Percentiles rank a stretch among this genome's conserved stretches.
These are phyloP conservation scores for Aspergillus avenaceus DNA, from an alignment of 495 filamentous ascomycete species.

Conservation along the genomic window DNA sequence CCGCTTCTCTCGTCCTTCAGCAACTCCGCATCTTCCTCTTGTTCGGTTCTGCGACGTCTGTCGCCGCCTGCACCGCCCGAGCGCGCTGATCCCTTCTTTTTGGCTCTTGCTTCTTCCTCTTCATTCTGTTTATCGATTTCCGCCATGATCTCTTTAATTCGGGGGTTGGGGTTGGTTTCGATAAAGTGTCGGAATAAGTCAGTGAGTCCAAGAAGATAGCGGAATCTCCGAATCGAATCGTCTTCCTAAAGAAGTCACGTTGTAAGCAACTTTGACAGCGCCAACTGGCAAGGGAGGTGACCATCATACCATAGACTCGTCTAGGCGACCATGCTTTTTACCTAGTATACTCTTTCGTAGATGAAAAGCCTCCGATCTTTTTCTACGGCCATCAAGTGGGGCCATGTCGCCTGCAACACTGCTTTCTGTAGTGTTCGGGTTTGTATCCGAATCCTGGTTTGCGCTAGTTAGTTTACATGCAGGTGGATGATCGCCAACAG, in stretches of 20 bases:
- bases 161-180: slow-evolving; percentile 90
- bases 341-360: slow-evolving; percentile 86
- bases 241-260: slow-evolving; percentile 63
- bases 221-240: slow-evolving; percentile 91
- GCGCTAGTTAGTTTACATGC: slow-evolving; percentile 6
- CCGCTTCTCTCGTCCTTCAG: slow-evolving; percentile 86
- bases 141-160: slow-evolving; percentile 83
- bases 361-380: slow-evolving; percentile 77
- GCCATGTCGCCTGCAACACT: slow-evolving; percentile 71
- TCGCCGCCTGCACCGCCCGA: slow-evolving; percentile 81
- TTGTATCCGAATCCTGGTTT: slow-evolving; percentile 77
- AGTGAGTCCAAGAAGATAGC: slow-evolving; percentile 91
- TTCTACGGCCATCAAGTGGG: slow-evolving; percentile 71
- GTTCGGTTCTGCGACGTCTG: slow-evolving; percentile 82
- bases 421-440: slow-evolving; percentile 86
- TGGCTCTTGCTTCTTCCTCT: slow-evolving; percentile 61
- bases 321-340: slow-evolving; percentile 87
- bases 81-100: slow-evolving; percentile 70
- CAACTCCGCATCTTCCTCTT: slow-evolving; percentile 96
- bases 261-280: background rate
- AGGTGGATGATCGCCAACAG: background rate
- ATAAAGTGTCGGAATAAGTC: slow-evolving; percentile 99
- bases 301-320: slow-evolving; percentile 77
- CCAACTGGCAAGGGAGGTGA: background rate
- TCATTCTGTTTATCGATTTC: slow-evolving; percentile 92